Percentiles rank a stretch among this genome's conserved stretches.
Conservation (phyloP, 805 yeast genomes). For the Diddensiella transvaalensis region DNA sequence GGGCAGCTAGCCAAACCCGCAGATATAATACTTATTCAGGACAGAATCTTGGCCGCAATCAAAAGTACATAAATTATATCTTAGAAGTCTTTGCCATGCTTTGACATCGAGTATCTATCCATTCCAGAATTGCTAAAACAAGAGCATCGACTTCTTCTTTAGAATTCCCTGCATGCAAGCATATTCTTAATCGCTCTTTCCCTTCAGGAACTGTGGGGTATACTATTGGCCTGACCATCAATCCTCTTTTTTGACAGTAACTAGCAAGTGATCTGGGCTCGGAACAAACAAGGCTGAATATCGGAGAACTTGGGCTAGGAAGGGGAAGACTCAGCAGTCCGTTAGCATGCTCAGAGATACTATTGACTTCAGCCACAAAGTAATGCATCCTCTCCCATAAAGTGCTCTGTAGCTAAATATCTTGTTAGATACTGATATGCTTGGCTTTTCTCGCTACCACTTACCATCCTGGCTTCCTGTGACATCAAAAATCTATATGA, state of each 20-base stretch:
- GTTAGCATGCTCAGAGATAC: background rate
- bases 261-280: conserved; percentile 22
- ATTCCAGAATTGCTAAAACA: conserved; percentile 5
- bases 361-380: background rate
- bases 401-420: background rate
- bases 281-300: conserved; percentile 16
- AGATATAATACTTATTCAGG: conserved; percentile 4
- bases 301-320: conserved; percentile 6
- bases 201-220: conserved; percentile 28
- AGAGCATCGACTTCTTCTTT: conserved; percentile 17
- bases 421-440: background rate
- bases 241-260: conserved; percentile 21
- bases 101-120: conserved; percentile 1
- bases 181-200: conserved; percentile 24
- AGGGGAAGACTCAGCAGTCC: background rate
- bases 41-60: background rate
- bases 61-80: background rate
- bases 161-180: conserved; percentile 24
- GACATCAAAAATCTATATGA: conserved; percentile 17
- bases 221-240: conserved; percentile 26
- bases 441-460: background rate
- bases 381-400: background rate
- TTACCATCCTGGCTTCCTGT: conserved; percentile 3
- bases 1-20: conserved; percentile 8
- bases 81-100: background rate